Percentiles rank a stretch among this genome's conserved stretches.
phyloP scores from a whole-genome alignment of 192 early-diverging fungal species.

The Cladochytrium replicatum region DNA sequence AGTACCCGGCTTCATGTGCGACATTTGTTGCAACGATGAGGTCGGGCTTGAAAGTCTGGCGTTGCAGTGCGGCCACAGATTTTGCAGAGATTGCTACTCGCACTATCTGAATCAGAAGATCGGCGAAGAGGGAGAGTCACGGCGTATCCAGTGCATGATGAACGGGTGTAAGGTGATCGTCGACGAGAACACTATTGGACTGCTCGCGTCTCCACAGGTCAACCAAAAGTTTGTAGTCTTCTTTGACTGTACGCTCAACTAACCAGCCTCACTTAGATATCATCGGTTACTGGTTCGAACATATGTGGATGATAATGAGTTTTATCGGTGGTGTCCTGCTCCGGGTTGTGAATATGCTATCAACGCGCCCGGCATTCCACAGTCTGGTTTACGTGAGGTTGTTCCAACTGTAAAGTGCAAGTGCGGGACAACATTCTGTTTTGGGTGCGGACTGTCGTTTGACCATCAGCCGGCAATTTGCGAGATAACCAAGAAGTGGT shows the following conservation, averaged over 20 bases:
- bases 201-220: conserved; percentile 46
- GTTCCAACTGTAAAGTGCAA: conserved; percentile 83
- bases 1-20: conserved; percentile 60
- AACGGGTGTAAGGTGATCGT: conserved; percentile 69
- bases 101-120: conserved; percentile 82
- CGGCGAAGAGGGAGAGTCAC: conserved; percentile 75
- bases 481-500: conserved; percentile 69
- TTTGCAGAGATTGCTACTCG: conserved; percentile 78
- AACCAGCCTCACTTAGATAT: conserved; percentile 54
- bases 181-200: conserved; percentile 69
- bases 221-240: conserved; percentile 48
- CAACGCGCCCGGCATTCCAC: conserved; percentile 63
- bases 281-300: conserved; percentile 67
- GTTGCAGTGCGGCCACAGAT: conserved; percentile 79
- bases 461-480: conserved; percentile 89
- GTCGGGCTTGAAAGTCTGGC: conserved; percentile 49
- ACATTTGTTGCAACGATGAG: conserved; percentile 77
- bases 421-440: conserved; percentile 79
- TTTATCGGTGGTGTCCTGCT: conserved; percentile 86
- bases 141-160: conserved; percentile 77
- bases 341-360: conserved; percentile 92
- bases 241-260: too few species aligned
- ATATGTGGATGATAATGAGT: conserved; percentile 83
- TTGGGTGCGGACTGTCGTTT: conserved; percentile 75
- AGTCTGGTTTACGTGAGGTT: conserved; percentile 31